Base-by-base conservation (phyloP, 202 grass and related monocot species). In the Hordeum pubiflorum region DNA sequence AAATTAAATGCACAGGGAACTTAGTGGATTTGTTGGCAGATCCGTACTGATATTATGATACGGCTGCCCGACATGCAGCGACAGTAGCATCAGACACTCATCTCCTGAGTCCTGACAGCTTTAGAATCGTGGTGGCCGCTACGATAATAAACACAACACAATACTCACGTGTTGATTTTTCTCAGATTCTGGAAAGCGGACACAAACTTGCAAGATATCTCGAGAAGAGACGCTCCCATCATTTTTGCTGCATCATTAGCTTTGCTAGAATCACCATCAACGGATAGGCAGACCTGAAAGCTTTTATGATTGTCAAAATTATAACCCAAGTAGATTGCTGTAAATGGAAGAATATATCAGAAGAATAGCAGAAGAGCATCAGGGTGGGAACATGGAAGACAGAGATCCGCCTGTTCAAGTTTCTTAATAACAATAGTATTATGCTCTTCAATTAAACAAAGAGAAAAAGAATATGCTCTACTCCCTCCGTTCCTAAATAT, bases 181-280 rank as follows among this genome's bases (percentile, higher is more conserved):
- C 63, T 87, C 54, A 97, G 48, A 87, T 86, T 97, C 70, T 84
- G 88, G 76, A 88, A 85, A 76, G 94, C 84, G 10, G 73, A 84
- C 76, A 97, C 79, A n/a, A 97, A 84, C 63, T 81, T 88, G 69
- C 72, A 83, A 82, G 89, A 92, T 81, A 94, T 92, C 84, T 89
- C 75, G 21, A 54, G 69, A 75, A 94, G 78, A 12, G 84, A 82
- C 6, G 72, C 82, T 82, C 91, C 94, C 58, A 94, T 84, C 72
- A 74, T 92, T 83, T 91, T 75, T 13, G 72, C 33, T 76, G 86
- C 63, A 82, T 63, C 27, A 79, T 62, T 57, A 78, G 17, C 87
- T 70, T 76, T 18, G 12, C 52, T 79, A 15, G 60, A 63, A 87
- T 71, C 84, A 84, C 70, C 37, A 82, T 80, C 67, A 77, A 83